phyloP scores from a whole-genome alignment of 2,329 filamentous ascomycete genomes.

The Penicillium hesseltinei region DNA sequence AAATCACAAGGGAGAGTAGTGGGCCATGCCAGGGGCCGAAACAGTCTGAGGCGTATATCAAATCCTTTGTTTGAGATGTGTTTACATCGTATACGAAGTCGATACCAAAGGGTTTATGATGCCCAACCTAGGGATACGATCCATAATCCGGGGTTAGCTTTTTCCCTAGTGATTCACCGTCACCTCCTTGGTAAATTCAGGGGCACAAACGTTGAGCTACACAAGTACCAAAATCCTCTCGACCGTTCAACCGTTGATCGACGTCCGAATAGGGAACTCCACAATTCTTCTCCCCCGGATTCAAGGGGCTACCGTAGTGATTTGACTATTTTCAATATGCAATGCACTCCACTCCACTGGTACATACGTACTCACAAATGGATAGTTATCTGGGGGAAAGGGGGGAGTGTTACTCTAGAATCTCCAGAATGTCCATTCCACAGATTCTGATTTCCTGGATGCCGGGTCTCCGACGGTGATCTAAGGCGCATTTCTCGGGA shows the following conservation, averaged over 20 bases:
- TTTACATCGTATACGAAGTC: not conserved
- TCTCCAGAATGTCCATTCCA: slow-evolving; percentile 11
- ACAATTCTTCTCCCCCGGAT: slow-evolving; percentile 17
- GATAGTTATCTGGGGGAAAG: slow-evolving; percentile 4
- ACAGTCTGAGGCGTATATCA: slow-evolving; percentile 7
- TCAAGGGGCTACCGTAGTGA: slow-evolving; percentile 15
- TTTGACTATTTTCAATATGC: slow-evolving; percentile 12
- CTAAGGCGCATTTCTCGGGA: not conserved
- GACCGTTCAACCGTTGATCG: slow-evolving; percentile 3
- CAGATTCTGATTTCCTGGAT: slow-evolving; percentile 9
- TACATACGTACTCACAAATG: not conserved
- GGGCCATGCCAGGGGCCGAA: slow-evolving; percentile 7
- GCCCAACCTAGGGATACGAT: slow-evolving; percentile 2
- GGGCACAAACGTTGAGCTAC: slow-evolving; percentile 3
- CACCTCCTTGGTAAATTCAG: not conserved
- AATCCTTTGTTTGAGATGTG: slow-evolving; percentile 2
- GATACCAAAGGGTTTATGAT: not conserved
- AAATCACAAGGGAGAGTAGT: not conserved
- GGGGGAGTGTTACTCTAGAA: slow-evolving; percentile 1
- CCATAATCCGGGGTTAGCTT: not conserved
- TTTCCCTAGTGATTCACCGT: not conserved
- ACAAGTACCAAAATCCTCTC: slow-evolving; percentile 4
- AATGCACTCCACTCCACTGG: slow-evolving; percentile 6
- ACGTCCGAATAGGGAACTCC: slow-evolving; percentile 5
- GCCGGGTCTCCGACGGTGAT: slow-evolving; percentile 8